phyloP scores from a whole-genome alignment of 139 green algal genomes.

The Haematococcus sp. region DNA sequence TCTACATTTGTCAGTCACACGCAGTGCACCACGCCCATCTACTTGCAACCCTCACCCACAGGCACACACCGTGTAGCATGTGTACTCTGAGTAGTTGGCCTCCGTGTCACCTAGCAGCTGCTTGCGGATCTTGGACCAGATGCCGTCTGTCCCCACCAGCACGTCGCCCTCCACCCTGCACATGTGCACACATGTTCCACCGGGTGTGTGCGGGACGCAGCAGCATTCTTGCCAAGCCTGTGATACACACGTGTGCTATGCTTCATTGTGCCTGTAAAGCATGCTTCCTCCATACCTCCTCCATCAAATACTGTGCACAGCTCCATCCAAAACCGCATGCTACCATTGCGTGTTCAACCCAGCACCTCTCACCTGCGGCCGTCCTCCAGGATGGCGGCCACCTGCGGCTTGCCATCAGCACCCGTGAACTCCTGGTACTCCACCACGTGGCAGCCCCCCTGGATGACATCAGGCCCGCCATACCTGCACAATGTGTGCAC shows the following conservation, averaged over 20 bases:
- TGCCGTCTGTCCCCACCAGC: conserved; percentile 94
- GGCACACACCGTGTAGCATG: conserved; percentile 80
- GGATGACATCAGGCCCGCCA: conserved; percentile 41
- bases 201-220: no score
- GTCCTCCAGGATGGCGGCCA: conserved; percentile 64
- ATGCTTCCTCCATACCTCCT: no score
- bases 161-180: conserved; percentile 67
- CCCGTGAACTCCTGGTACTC: conserved; percentile 54
- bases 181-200: not conserved
- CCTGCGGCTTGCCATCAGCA: conserved; percentile 29
- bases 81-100: conserved; percentile 84
- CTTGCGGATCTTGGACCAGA: conserved; percentile 81
- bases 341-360: no score
- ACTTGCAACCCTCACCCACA: no score
- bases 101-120: conserved; percentile 65
- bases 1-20: no score
- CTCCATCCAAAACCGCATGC: no score
- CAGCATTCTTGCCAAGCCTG: no score
- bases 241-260: no score
- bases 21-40: no score
- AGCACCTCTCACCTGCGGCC: conserved; percentile 40
- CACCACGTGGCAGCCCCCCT: conserved; percentile 61
- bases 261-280: no score
- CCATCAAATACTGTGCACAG: no score
- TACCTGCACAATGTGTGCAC: conserved; percentile 12